A percentile compares a stretch with the other conserved stretches of the same genome.
phyloP scores from a whole-genome alignment of 805 yeast species.

The Ogataea philodendri region DNA sequence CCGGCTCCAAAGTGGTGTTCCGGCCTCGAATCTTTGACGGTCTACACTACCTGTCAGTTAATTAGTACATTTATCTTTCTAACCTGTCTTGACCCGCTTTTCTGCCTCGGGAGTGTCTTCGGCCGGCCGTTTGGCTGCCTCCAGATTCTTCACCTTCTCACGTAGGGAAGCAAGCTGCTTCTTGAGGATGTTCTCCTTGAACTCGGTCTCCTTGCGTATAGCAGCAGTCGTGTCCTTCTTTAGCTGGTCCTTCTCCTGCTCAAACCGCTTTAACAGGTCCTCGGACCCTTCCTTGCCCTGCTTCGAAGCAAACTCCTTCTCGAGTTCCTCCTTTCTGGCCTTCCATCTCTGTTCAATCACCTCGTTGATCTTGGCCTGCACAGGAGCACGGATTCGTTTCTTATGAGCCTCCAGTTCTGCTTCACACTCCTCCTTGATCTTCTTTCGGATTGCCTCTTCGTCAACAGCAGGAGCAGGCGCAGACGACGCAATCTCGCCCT shows the following conservation, averaged over 20 bases:
- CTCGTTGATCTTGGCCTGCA: conserved; percentile 37
- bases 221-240: conserved; percentile 47
- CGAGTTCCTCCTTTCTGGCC: conserved; percentile 36
- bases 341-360: conserved; percentile 36
- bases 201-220: conserved; percentile 55
- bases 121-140: conserved; percentile 24
- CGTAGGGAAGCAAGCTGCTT: conserved; percentile 53
- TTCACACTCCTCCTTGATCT: conserved; percentile 31
- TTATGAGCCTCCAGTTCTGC: conserved; percentile 34
- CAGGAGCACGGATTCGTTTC: conserved; percentile 37
- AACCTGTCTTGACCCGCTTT: conserved; percentile 24
- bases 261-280: conserved; percentile 23
- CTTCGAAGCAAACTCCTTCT: conserved; percentile 27
- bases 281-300: conserved; percentile 11
- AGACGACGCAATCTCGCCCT: too few species aligned
- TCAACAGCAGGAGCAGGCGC: conserved; percentile 20
- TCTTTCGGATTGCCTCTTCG: conserved; percentile 25
- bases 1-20: conserved; percentile 12
- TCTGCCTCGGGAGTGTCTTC: conserved; percentile 19
- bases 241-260: conserved; percentile 35
- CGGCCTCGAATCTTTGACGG: background rate
- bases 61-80: conserved; percentile 3
- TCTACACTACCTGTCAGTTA: conserved; percentile 5
- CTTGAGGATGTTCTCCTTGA: conserved; percentile 54
- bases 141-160: conserved; percentile 32